Conservation (phyloP, 768 basidiomycete species). For the Boletales sp. region DNA sequence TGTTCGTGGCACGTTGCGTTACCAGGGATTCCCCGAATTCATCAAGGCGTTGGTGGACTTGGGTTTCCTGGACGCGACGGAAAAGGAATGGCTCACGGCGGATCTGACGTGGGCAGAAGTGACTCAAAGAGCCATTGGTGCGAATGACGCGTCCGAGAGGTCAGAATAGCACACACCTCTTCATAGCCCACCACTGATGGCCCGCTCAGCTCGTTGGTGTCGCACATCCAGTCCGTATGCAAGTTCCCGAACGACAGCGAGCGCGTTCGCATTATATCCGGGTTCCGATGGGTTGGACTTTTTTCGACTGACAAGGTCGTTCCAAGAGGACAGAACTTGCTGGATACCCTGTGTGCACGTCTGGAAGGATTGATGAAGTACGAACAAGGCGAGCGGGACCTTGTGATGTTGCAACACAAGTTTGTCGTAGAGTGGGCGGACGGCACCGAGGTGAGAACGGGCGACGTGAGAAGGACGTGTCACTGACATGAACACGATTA, state of each 20-base stretch:
- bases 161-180: constrained; percentile 27
- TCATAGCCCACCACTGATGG: constrained; percentile 1
- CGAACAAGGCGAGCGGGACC: constrained; percentile 85
- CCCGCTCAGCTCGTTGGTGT: constrained; percentile 59
- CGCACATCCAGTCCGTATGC: constrained; percentile 65
- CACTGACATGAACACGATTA: constrained; percentile 22
- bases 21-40: constrained; percentile 96
- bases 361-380: constrained; percentile 94
- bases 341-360: constrained; percentile 90
- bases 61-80: constrained; percentile 76
- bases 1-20: constrained; percentile 89
- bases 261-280: constrained; percentile 76
- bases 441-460: constrained; percentile 55
- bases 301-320: constrained; percentile 68
- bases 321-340: constrained; percentile 68
- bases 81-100: constrained; percentile 74
- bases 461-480: not conserved
- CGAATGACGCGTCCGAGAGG: constrained; percentile 67
- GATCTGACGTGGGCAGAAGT: constrained; percentile 82
- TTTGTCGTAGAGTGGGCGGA: constrained; percentile 89
- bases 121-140: constrained; percentile 69
- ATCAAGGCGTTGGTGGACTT: constrained; percentile 82
- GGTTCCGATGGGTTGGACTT: constrained; percentile 90
- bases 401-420: constrained; percentile 98
- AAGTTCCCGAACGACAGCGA: constrained; percentile 72